A percentile compares a stretch with the other conserved stretches of the same genome.
phyloP scores from a whole-genome alignment of 2,329 filamentous ascomycete species.

The Colletotrichum coccodes region DNA sequence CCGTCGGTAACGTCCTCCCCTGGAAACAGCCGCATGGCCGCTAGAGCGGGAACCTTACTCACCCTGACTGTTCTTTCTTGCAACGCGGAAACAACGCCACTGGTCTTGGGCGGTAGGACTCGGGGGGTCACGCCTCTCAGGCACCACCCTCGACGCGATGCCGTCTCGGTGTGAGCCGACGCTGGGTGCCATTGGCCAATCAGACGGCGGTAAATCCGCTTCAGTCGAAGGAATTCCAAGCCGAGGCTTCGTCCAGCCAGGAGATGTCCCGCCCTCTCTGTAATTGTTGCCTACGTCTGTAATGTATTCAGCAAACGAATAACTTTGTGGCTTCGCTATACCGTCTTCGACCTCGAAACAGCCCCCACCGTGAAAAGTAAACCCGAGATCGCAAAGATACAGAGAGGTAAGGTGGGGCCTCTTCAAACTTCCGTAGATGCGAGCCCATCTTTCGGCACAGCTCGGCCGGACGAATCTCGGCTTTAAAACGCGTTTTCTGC shows the following conservation, averaged over 20 bases:
- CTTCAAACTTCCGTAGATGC: conserved; percentile 32
- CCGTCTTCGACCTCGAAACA: background rate
- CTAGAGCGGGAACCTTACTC: conserved; percentile 10
- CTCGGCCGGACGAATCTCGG: conserved; percentile 33
- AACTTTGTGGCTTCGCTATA: too few species aligned
- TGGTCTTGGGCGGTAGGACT: background rate
- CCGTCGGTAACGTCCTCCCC: conserved; percentile 20
- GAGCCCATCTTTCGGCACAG: conserved; percentile 28
- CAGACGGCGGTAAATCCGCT: background rate
- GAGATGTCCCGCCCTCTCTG: conserved; percentile 2
- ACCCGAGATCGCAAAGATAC: background rate
- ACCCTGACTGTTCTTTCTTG: background rate
- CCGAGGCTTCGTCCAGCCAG: conserved; percentile 1
- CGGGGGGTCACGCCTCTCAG: background rate
- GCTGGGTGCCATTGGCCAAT: conserved; percentile 15
- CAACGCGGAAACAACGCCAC: background rate
- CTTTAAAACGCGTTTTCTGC: background rate
- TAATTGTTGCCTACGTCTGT: background rate
- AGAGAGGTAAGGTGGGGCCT: conserved; percentile 11
- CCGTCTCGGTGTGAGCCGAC: background rate
- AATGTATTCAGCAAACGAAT: background rate
- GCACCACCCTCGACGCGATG: background rate
- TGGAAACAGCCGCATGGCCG: conserved; percentile 19
- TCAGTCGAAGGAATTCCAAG: conserved; percentile 12
- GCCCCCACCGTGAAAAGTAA: background rate